These are phyloP conservation scores for Hypsizygus ulmarius DNA, from an alignment of 1,284 basidiomycete species.

Conservation along the genomic window DNA sequence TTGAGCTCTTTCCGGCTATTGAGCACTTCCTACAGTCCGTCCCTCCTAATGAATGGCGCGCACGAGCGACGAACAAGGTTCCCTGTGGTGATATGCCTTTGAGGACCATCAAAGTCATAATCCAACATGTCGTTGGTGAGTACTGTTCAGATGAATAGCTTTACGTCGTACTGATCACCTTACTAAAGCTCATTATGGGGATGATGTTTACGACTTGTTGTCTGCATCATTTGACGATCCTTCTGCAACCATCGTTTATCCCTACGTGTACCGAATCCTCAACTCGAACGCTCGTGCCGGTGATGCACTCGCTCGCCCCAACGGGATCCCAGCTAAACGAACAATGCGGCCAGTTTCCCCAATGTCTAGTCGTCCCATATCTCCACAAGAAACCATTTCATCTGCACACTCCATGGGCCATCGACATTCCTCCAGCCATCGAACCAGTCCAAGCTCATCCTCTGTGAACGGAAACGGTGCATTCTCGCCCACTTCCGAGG, in stretches of 20 bases:
- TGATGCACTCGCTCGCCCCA: constrained; percentile 36
- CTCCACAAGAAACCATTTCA: constrained; percentile 57
- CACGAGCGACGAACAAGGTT: constrained; percentile 84
- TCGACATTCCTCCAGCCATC: constrained; percentile 56
- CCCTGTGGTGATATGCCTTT: constrained; percentile 97
- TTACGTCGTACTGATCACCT: constrained; percentile 26
- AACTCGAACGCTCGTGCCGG: constrained; percentile 59
- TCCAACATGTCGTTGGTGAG: constrained; percentile 92
- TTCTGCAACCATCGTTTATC: constrained; percentile 79
- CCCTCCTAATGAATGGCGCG: constrained; percentile 94
- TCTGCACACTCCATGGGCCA: constrained; percentile 52
- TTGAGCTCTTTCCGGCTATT: constrained; percentile 89
- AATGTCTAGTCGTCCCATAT: constrained; percentile 59
- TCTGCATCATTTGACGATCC: constrained; percentile 79
- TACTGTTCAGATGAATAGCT: constrained; percentile 20
- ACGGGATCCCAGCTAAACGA: constrained; percentile 38
- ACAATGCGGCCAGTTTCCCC: constrained; percentile 50
- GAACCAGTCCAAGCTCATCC: constrained; percentile 62
- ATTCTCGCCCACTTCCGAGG: constrained; percentile 54
- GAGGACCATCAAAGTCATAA: constrained; percentile 95
- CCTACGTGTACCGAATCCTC: constrained; percentile 83
- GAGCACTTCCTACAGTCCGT: constrained; percentile 94
- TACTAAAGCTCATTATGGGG: constrained; percentile 69
- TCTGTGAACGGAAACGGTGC: constrained; percentile 49
- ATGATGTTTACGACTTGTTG: constrained; percentile 78